Evolutionary conservation across 257 asterid species (phyloP).

Genomic region (Penstemon eatonii): DNA sequence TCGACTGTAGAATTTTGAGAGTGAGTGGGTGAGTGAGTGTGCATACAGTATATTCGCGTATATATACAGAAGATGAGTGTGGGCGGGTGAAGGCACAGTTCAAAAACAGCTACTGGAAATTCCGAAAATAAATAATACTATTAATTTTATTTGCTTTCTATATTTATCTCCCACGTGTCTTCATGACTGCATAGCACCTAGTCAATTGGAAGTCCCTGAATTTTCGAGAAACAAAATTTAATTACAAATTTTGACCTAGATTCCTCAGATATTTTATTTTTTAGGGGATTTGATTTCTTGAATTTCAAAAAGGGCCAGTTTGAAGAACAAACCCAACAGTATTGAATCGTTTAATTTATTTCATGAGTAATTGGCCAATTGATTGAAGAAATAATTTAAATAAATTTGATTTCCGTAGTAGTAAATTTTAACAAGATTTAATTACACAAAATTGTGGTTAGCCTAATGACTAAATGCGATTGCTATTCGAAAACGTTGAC

Average conservation of each 20-base stretch:
- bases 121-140: background rate
- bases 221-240: background rate
- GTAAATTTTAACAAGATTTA: too few relatives aligned
- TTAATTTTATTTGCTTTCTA: background rate
- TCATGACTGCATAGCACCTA: background rate
- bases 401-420: too few relatives aligned
- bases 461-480: too few relatives aligned
- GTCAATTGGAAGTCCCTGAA: background rate
- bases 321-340: background rate
- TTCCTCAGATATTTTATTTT: background rate
- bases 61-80: background rate
- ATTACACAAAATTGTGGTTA: too few relatives aligned
- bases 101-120: background rate
- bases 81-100: conserved; percentile 1
- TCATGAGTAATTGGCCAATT: too few relatives aligned
- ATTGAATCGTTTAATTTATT: too few relatives aligned
- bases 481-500: too few relatives aligned
- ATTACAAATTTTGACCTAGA: too few relatives aligned
- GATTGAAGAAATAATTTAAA: too few relatives aligned
- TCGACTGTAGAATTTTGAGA: background rate
- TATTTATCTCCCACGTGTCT: background rate
- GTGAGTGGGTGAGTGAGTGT: background rate
- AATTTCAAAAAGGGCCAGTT: background rate
- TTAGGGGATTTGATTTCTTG: background rate
- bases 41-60: background rate